Conservation (phyloP, 208 protist species). For the Balamuthia mandrillaris region DNA sequence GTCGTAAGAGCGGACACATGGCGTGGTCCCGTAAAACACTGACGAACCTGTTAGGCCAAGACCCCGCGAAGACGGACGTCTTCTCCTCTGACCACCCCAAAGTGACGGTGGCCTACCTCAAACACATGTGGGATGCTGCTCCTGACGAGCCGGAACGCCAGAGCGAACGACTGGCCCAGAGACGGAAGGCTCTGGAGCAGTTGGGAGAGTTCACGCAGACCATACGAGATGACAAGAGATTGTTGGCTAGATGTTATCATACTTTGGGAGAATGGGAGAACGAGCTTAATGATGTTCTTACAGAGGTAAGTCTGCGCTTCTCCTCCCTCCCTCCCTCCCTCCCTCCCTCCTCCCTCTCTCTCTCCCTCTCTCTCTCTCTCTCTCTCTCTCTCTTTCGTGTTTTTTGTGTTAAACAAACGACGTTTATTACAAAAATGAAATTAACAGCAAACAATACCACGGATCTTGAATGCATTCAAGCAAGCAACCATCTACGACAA, state of each 20-base stretch:
- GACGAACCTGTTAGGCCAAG: constrained; percentile 23
- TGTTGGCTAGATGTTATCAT: constrained; percentile 61
- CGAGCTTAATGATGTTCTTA: constrained; percentile 44
- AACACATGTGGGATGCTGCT: not conserved
- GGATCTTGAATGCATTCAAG: constrained; percentile 50
- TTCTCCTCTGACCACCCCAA: not conserved
- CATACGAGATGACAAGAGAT: not conserved
- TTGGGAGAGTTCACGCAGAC: not conserved
- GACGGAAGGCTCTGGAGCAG: constrained; percentile 25
- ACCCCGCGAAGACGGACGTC: not conserved
- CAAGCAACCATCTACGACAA: constrained; percentile 35
- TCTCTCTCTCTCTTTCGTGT: not conserved
- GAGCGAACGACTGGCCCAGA: not conserved
- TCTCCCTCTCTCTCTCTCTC: not conserved
- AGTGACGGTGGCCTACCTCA: too few species aligned
- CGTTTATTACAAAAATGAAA: too few species aligned
- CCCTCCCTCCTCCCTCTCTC: not conserved
- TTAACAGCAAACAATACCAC: constrained; percentile 13
- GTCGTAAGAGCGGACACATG: constrained; percentile 81
- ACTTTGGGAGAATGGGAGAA: constrained; percentile 65
- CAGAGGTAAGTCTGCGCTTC: not conserved
- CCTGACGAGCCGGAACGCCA: not conserved
- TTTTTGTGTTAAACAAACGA: not conserved
- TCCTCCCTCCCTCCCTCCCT: not conserved
- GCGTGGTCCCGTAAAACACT: constrained; percentile 83